Conservation (phyloP, 2,329 filamentous ascomycete genomes). For the Ascochyta clinopodiicola region DNA sequence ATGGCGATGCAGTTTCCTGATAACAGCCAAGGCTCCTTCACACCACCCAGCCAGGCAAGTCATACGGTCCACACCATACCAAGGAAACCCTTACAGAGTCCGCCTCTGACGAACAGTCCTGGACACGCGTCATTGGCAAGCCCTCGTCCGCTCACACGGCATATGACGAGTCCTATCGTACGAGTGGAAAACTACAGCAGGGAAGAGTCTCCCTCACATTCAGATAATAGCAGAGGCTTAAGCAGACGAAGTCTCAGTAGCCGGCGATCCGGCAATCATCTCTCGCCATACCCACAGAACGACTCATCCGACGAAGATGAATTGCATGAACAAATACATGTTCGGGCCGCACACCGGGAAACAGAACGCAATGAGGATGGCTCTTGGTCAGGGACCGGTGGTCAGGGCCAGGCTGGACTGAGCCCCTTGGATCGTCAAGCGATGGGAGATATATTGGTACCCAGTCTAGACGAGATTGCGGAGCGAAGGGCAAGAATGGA, state of each 20-base stretch:
- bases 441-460: slow-evolving; percentile 51
- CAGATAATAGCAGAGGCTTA: slow-evolving; percentile 41
- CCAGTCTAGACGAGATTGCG: slow-evolving; percentile 59
- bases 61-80: slow-evolving; percentile 37
- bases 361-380: slow-evolving; percentile 53
- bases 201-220: slow-evolving; percentile 44
- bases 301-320: slow-evolving; percentile 45
- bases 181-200: slow-evolving; percentile 47
- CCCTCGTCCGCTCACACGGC: slow-evolving; percentile 35
- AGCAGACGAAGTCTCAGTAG: slow-evolving; percentile 47
- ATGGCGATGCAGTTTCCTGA: slow-evolving; percentile 28
- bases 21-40: slow-evolving; percentile 29
- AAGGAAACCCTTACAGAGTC: slow-evolving; percentile 46
- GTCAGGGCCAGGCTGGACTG: slow-evolving; percentile 54
- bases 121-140: slow-evolving; percentile 35
- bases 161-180: slow-evolving; percentile 49
- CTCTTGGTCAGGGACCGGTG: slow-evolving; percentile 51
- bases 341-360: slow-evolving; percentile 40
- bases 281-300: slow-evolving; percentile 47
- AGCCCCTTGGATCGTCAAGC: slow-evolving; percentile 54
- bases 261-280: slow-evolving; percentile 44
- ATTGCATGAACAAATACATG: slow-evolving; percentile 24
- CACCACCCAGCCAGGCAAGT: slow-evolving; percentile 34
- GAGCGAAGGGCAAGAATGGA: slow-evolving; percentile 55
- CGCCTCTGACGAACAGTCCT: slow-evolving; percentile 48